Conservation (phyloP, 495 filamentous ascomycete species). For the Aspergillus saccharolyticus region DNA sequence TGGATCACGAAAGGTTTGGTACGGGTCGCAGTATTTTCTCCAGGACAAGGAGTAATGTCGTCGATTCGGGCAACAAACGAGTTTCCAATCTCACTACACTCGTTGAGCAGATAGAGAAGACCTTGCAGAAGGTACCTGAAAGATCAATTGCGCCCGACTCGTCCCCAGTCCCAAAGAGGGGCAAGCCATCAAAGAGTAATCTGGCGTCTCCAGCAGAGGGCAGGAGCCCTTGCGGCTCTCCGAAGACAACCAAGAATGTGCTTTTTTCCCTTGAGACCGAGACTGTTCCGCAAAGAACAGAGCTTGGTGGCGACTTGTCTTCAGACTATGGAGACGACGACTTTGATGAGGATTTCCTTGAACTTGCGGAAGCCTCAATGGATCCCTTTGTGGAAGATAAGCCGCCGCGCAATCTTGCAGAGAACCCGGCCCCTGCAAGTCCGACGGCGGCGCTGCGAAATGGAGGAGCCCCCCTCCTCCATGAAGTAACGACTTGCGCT, state of each 20-base stretch:
- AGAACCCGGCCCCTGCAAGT: neutral
- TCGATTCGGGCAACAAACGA: slow-evolving; percentile 46
- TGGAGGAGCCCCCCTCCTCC: neutral
- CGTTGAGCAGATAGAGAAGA: slow-evolving; percentile 63
- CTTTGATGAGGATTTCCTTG: slow-evolving; percentile 51
- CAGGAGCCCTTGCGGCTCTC: slow-evolving; percentile 11
- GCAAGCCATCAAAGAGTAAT: slow-evolving; percentile 30
- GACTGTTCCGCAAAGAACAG: slow-evolving; percentile 10
- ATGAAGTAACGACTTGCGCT: too few relatives aligned
- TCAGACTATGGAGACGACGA: slow-evolving; percentile 61
- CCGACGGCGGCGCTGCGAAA: neutral
- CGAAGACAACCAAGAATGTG: slow-evolving; percentile 7
- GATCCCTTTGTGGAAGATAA: slow-evolving; percentile 28
- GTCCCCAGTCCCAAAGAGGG: slow-evolving; percentile 47
- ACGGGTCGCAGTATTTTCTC: slow-evolving; percentile 38
- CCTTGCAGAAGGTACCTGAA: slow-evolving; percentile 40
- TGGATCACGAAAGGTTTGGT: slow-evolving; percentile 26
- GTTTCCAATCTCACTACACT: slow-evolving; percentile 57
- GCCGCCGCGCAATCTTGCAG: slow-evolving; percentile 5
- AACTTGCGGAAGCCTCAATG: slow-evolving; percentile 38
- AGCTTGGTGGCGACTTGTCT: slow-evolving; percentile 32
- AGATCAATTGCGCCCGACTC: slow-evolving; percentile 43
- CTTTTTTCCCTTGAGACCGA: slow-evolving; percentile 3
- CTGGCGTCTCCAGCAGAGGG: slow-evolving; percentile 45
- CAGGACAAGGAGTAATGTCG: slow-evolving; percentile 49